Evolutionary conservation across 1,284 basidiomycete genomes (phyloP).

Genomic region (Lentinula novae-zelandiae): DNA sequence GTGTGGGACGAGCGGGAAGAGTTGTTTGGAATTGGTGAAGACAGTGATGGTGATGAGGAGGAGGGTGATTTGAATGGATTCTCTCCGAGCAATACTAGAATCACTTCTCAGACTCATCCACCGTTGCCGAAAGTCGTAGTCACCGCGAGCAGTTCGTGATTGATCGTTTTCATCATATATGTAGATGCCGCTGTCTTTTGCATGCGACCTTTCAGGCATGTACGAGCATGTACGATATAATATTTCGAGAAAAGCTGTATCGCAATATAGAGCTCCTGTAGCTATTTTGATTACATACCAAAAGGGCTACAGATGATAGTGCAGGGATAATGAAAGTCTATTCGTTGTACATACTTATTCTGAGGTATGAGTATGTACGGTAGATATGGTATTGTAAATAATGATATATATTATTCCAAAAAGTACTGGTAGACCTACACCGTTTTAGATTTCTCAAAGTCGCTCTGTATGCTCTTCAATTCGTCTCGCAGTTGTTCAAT

Average conservation of each 20-base stretch:
- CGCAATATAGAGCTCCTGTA: not conserved
- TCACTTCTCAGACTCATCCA: not conserved
- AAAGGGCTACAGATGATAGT: too few relatives aligned
- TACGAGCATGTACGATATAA: not conserved
- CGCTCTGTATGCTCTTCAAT: slow-evolving; percentile 23
- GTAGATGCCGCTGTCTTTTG: not conserved
- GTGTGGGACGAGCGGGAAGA: slow-evolving; percentile 81
- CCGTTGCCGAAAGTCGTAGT: not conserved
- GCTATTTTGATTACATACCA: not conserved
- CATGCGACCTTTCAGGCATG: not conserved
- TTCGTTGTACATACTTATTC: too few relatives aligned
- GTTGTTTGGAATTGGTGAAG: slow-evolving; percentile 64
- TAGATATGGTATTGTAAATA: not conserved
- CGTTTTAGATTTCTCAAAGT: not conserved
- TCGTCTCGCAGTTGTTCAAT: slow-evolving; percentile 42
- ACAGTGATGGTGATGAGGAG: slow-evolving; percentile 51
- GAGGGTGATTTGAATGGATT: not conserved
- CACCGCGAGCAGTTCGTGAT: not conserved
- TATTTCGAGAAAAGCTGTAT: not conserved
- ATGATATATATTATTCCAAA: not conserved
- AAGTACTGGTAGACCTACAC: not conserved
- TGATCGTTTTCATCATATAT: not conserved
- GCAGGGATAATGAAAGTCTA: too few relatives aligned
- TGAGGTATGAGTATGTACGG: not conserved
- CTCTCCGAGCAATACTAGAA: not conserved